A percentile compares a stretch with the other conserved stretches of the same genome.
These are phyloP conservation scores for Rhypophila decipiens DNA, from an alignment of 495 filamentous ascomycete genomes.

Conservation along the genomic window DNA sequence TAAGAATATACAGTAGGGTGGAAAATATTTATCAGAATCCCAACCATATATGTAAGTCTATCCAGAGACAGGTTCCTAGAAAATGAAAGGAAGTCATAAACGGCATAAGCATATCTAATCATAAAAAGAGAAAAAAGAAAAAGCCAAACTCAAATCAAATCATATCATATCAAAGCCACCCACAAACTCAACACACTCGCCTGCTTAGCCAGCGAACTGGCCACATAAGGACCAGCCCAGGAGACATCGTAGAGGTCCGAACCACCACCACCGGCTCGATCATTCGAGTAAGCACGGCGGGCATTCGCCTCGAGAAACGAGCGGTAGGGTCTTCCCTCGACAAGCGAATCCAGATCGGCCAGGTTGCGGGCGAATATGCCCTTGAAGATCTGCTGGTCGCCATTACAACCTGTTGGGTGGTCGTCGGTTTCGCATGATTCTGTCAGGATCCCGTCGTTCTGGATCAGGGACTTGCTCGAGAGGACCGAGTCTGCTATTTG, in stretches of 20 bases:
- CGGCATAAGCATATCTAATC: too few relatives aligned
- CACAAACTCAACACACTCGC: slow-evolving; percentile 54
- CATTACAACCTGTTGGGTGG: slow-evolving; percentile 39
- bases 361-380: slow-evolving; percentile 65
- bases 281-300: slow-evolving; percentile 48
- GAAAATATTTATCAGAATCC: too few relatives aligned
- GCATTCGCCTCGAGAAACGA: slow-evolving; percentile 51
- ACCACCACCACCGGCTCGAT: slow-evolving; percentile 29
- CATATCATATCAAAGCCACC: slow-evolving; percentile 37
- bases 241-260: slow-evolving; percentile 44
- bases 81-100: too few relatives aligned
- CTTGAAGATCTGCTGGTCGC: slow-evolving; percentile 63
- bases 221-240: slow-evolving; percentile 51
- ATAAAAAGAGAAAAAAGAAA: too few relatives aligned
- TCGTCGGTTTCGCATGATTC: slow-evolving; percentile 48
- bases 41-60: too few relatives aligned
- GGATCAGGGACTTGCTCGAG: background rate
- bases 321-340: slow-evolving; percentile 40
- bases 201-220: slow-evolving; percentile 49
- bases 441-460: slow-evolving; percentile 47
- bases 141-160: too few relatives aligned
- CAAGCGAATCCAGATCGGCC: slow-evolving; percentile 40
- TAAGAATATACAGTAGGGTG: too few relatives aligned
- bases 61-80: too few relatives aligned
- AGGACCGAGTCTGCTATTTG: slow-evolving; percentile 47